These are phyloP conservation scores for Mycena capillaripes DNA, from an alignment of 768 basidiomycete genomes.

Conservation along the genomic window DNA sequence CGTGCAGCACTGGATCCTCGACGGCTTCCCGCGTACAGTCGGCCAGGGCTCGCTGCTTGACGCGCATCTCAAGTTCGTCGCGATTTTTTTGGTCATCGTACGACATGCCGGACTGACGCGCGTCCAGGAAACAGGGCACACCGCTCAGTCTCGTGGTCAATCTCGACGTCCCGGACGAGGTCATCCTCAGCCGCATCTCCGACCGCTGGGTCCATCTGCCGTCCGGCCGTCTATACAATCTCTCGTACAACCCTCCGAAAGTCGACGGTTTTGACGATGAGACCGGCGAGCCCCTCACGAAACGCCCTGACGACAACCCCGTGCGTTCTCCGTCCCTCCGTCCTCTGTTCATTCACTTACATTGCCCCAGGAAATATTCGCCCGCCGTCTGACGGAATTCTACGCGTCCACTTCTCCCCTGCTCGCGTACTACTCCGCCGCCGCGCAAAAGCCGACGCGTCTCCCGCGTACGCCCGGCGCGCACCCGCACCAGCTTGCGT, in stretches of 20 bases:
- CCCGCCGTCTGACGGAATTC: constrained; percentile 81
- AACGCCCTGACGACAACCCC: constrained; percentile 91
- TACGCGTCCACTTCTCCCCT: constrained; percentile 87
- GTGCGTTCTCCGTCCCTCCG: constrained; percentile 63
- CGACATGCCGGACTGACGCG: constrained; percentile 3
- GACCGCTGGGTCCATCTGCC: constrained; percentile 92
- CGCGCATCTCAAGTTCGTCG: constrained; percentile 74
- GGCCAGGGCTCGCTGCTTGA: constrained; percentile 88
- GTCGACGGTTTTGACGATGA: constrained; percentile 86
- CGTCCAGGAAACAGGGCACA: constrained; percentile 66
- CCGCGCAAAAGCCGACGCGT: constrained; percentile 45
- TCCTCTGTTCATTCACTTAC: constrained; percentile 17
- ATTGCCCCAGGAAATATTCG: constrained; percentile 75
- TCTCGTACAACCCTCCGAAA: constrained; percentile 88
- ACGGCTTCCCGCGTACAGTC: constrained; percentile 93
- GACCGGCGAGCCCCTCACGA: constrained; percentile 90
- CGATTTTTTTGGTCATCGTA: constrained; percentile 2
- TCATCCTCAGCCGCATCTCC: constrained; percentile 88
- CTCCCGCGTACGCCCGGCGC: constrained; percentile 47
- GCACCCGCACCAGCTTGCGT: constrained; percentile 67
- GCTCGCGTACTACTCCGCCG: constrained; percentile 74
- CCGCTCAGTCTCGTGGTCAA: constrained; percentile 88
- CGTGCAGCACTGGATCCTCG: constrained; percentile 88
- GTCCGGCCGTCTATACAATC: constrained; percentile 92
- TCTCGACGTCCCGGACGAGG: constrained; percentile 88